Percentiles rank a stretch among this genome's conserved stretches.
Conservation (phyloP, 495 filamentous ascomycete genomes). For the Aspergillus indologenus region DNA sequence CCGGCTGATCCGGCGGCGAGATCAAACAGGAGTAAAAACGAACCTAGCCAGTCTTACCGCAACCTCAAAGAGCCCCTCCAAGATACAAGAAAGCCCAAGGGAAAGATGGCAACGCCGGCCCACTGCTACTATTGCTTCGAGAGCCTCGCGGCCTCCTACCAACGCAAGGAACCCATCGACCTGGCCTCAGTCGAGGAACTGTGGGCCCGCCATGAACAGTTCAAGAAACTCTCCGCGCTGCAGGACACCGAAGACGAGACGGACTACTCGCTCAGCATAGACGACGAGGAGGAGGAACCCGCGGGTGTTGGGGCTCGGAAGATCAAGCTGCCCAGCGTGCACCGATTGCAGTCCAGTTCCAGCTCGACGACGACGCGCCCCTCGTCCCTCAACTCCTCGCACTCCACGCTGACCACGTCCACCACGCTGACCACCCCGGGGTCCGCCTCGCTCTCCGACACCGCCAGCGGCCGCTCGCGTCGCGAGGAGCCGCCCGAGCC, state of each 20-base stretch:
- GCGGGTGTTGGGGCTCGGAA: slow-evolving; percentile 14
- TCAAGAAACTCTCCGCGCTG: slow-evolving; percentile 37
- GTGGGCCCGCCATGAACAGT: slow-evolving; percentile 58
- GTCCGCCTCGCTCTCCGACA: slow-evolving; percentile 36
- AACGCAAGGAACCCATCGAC: slow-evolving; percentile 53
- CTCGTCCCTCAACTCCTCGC: slow-evolving; percentile 45
- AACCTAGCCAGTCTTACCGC: background rate
- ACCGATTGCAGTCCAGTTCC: slow-evolving; percentile 41
- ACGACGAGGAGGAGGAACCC: slow-evolving; percentile 25
- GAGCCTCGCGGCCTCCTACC: slow-evolving; percentile 62
- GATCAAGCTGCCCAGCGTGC: slow-evolving; percentile 34
- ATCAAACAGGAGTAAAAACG: background rate
- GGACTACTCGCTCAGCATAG: slow-evolving; percentile 16
- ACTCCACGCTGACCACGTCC: slow-evolving; percentile 36
- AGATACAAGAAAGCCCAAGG: slow-evolving; percentile 1
- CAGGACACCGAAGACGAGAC: slow-evolving; percentile 25
- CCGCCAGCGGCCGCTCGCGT: background rate
- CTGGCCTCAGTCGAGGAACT: slow-evolving; percentile 67
- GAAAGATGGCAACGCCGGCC: slow-evolving; percentile 69
- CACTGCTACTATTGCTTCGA: slow-evolving; percentile 96
- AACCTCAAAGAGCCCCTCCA: background rate
- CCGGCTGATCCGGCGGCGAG: background rate
- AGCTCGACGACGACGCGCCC: slow-evolving; percentile 46
- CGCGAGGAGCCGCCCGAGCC: slow-evolving; percentile 18
- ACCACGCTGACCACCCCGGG: slow-evolving; percentile 47